Evolutionary conservation across 768 basidiomycete species (phyloP).

Genomic region (Termitomyces sp.): DNA sequence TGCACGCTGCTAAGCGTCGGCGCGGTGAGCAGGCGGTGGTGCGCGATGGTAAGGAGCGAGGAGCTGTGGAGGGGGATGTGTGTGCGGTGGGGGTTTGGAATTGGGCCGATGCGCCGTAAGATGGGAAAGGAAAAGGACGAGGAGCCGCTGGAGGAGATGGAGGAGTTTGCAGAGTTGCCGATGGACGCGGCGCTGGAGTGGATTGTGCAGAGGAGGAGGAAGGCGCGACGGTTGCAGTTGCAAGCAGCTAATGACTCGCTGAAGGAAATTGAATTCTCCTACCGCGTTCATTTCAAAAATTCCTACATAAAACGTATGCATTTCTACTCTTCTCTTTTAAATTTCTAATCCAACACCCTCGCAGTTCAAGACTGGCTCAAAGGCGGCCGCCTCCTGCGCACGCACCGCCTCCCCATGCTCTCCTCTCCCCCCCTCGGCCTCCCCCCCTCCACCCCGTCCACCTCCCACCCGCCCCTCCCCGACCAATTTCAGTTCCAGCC

Average conservation of each 20-base stretch:
- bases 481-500: slow-evolving; percentile 71
- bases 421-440: slow-evolving; percentile 38
- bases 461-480: slow-evolving; percentile 1
- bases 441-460: too few species aligned
- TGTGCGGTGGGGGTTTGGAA: slow-evolving; percentile 44
- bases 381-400: slow-evolving; percentile 66
- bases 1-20: slow-evolving; percentile 64
- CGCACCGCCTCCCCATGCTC: slow-evolving; percentile 71
- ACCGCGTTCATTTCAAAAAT: slow-evolving; percentile 66
- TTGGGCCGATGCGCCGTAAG: not conserved
- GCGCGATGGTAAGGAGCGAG: slow-evolving; percentile 66
- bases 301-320: slow-evolving; percentile 73
- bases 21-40: slow-evolving; percentile 73
- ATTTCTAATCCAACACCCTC: not conserved
- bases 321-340: slow-evolving; percentile 5
- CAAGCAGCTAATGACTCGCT: too few species aligned
- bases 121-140: not conserved
- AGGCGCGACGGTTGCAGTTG: not conserved
- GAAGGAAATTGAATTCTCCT: slow-evolving; percentile 18
- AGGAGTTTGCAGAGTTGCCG: not conserved
- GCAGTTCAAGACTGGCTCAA: slow-evolving; percentile 78
- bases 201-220: not conserved
- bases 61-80: slow-evolving; percentile 81
- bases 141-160: not conserved
- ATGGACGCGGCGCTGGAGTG: not conserved